Conservation (phyloP, 108 stramenopile genomes). For the Cyclotella cryptica region DNA sequence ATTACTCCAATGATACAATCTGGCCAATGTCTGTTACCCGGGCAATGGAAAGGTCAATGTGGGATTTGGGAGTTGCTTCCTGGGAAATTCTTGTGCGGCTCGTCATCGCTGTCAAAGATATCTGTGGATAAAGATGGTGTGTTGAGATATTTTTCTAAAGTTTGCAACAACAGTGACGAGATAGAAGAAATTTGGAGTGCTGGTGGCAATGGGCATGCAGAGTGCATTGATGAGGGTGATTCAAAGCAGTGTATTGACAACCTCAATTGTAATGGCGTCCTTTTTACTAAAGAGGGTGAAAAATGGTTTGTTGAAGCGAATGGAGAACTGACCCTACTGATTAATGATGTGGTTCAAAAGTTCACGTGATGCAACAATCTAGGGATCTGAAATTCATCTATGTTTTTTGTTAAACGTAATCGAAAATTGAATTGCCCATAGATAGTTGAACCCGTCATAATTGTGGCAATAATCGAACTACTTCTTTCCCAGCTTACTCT, state of each 20-base stretch:
- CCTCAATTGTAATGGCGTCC: not conserved
- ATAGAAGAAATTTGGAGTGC: constrained; percentile 2
- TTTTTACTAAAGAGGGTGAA: not conserved
- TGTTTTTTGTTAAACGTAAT: too few relatives aligned
- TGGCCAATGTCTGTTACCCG: not conserved
- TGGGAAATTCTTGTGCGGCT: not conserved
- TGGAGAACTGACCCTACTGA: not conserved
- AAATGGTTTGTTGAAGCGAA: constrained; percentile 8
- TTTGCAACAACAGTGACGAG: not conserved
- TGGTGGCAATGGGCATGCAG: not conserved
- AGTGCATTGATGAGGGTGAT: not conserved
- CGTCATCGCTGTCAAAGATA: not conserved
- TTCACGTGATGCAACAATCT: not conserved
- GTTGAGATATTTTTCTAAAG: not conserved
- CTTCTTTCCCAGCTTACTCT: not conserved
- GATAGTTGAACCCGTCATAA: too few relatives aligned
- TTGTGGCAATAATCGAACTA: not conserved
- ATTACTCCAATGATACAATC: not conserved
- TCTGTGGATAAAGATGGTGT: not conserved
- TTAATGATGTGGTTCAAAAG: not conserved
- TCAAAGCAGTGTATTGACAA: not conserved
- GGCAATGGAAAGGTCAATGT: constrained; percentile 7
- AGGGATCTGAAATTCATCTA: not conserved
- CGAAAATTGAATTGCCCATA: too few relatives aligned
- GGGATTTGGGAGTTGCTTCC: constrained; percentile 4